Evolutionary conservation across 176 grass and related monocot species (phyloP), one percentile per base, ranked within the genome.

Genomic region (Ampelocalamus luodianensis): DNA sequence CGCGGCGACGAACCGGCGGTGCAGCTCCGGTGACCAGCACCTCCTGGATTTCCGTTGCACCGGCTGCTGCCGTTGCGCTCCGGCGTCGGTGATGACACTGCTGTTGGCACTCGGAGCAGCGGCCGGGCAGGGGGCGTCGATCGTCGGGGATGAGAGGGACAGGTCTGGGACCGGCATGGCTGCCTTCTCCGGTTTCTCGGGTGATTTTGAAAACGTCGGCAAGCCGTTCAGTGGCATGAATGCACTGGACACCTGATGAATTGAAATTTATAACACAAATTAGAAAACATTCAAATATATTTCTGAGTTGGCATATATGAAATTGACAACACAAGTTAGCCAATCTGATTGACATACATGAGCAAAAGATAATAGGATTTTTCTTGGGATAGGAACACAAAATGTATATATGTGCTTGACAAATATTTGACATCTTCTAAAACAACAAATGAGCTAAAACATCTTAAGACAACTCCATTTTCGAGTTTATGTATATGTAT

Each of bases 11-110:
- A 98, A 98, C 27, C 85, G 88, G 20, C 90, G 87, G 63, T 99
- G 96, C 44, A 99, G 83, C 82, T 96, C 96, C 26, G 89, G 91
- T 5, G 96, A 99, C 96, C 96, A 99, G 78, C 93, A 94, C 56
- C 96, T 45, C 60, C 93, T 83, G 40, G 86, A 73, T 90, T 99
- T 99, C 74, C 93, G 93, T 59, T 90, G 91, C 78, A 77, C 50
- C 42, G 20, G 37, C 13, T 87, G 87, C 10, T 85, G 85, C 38
- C 43, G 67, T 23, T 77, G 86, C 49, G 56, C 82, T 7, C 64
- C 68, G 0, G 85, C 76, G 54, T 79, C 72, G 0, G 68, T 82
- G 71, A 79, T 71, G 5, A 78, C 70, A 64, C 81, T 89, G 74
- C 84, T 87, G 59, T 53, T 78, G 26, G 90, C 71, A 64, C 81